phyloP scores from a whole-genome alignment of 139 green algal species.

The Asterochloris erici region DNA sequence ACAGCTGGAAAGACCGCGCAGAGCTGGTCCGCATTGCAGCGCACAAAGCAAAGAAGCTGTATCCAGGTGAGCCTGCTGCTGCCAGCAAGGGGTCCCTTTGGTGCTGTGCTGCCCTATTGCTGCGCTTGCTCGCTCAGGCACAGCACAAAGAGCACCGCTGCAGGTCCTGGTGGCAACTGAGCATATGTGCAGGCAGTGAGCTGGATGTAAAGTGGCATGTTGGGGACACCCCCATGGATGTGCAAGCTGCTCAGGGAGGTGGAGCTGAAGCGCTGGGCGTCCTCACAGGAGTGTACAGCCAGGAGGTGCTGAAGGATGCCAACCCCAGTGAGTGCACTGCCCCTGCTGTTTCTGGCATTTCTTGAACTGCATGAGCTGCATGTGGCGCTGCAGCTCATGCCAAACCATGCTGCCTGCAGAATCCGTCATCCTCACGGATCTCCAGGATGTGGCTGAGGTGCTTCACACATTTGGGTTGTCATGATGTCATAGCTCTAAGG shows the following conservation, averaged over 20 bases:
- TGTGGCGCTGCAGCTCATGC: background rate
- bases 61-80: slow-evolving; percentile 1
- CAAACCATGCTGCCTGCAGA: background rate
- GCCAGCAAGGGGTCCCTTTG: background rate
- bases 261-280: slow-evolving; percentile 67
- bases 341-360: background rate
- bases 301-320: slow-evolving; percentile 40
- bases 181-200: background rate
- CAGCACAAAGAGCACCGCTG: too few species aligned
- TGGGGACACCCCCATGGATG: slow-evolving; percentile 81
- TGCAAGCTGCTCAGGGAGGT: slow-evolving; percentile 65
- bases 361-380: background rate
- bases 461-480: background rate
- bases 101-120: background rate
- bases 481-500: too few species aligned
- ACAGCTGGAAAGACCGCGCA: slow-evolving; percentile 75
- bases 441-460: slow-evolving; percentile 8
- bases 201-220: slow-evolving; percentile 52
- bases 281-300: slow-evolving; percentile 70
- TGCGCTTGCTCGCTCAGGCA: too few species aligned
- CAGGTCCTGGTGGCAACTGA: too few species aligned
- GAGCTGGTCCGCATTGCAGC: slow-evolving; percentile 82
- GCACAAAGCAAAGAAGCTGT: slow-evolving; percentile 17
- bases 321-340: slow-evolving; percentile 6
- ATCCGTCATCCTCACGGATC: slow-evolving; percentile 13